Evolutionary conservation across 2,329 filamentous ascomycete species (phyloP).

Genomic region (Calonectria hongkongensis): DNA sequence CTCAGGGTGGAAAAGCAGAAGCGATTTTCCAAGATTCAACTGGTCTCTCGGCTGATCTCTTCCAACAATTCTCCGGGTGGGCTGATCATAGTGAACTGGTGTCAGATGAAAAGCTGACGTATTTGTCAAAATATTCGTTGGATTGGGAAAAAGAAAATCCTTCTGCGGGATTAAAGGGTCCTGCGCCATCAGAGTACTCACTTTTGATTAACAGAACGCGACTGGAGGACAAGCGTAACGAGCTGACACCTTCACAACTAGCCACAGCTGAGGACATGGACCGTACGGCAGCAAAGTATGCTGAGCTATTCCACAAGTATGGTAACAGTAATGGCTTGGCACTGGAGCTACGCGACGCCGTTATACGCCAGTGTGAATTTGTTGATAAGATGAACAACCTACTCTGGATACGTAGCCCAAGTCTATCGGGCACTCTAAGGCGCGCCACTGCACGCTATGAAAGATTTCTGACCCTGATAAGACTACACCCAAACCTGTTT

Average conservation of each 20-base stretch:
- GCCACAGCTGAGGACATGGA: not conserved
- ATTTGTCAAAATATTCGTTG: no score
- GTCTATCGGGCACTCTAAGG: not conserved
- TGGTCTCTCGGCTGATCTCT: not conserved
- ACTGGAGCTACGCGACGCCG: not conserved
- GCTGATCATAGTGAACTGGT: no score
- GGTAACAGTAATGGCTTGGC: not conserved
- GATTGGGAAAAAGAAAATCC: no score
- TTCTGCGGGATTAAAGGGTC: no score
- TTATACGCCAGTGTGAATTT: constrained; percentile 6
- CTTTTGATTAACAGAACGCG: no score
- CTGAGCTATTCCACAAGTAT: not conserved
- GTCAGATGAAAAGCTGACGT: no score
- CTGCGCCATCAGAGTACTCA: no score
- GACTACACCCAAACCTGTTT: not conserved
- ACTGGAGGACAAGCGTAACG: no score
- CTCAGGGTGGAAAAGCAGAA: not conserved
- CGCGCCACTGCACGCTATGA: not conserved
- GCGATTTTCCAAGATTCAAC: not conserved
- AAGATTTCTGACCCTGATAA: not conserved
- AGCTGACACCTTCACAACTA: no score
- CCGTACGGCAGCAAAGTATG: not conserved
- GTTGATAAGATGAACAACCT: not conserved
- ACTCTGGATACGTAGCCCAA: constrained; percentile 5
- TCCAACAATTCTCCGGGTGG: not conserved